Percentiles rank a stretch among this genome's conserved stretches.
These are phyloP conservation scores for Yamadazyma philogaea DNA, from an alignment of 805 yeast species.

Conservation along the genomic window DNA sequence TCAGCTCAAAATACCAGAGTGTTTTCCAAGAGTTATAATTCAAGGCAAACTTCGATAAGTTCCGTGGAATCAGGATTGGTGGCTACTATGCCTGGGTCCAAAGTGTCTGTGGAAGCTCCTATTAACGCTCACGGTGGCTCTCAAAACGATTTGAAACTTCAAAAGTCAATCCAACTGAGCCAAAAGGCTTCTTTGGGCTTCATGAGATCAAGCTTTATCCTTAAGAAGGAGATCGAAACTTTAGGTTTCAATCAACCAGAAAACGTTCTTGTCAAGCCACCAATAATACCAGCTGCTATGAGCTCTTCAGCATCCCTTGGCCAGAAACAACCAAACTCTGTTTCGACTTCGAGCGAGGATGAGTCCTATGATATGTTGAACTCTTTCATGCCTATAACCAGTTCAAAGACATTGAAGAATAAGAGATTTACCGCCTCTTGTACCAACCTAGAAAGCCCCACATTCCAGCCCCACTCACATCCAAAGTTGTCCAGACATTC, in stretches of 20 bases:
- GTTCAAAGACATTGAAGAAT: conserved; percentile 2
- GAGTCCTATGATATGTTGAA: conserved; percentile 15
- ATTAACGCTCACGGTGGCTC: neutral
- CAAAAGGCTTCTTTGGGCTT: conserved; percentile 40
- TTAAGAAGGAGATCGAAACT: conserved; percentile 39
- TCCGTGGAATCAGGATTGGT: conserved; percentile 16
- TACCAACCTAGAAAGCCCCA: conserved; percentile 10
- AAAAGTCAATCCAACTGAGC: conserved; percentile 17
- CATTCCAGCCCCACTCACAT: conserved; percentile 5
- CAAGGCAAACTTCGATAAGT: conserved; percentile 16
- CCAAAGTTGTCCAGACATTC: conserved; percentile 12
- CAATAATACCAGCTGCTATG: conserved; percentile 15
- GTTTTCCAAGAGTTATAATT: conserved; percentile 10
- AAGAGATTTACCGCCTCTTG: conserved; percentile 12
- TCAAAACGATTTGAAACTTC: conserved; percentile 9
- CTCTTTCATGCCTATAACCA: conserved; percentile 15
- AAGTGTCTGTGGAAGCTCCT: neutral
- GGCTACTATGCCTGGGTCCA: conserved; percentile 5
- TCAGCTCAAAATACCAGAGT: conserved; percentile 11
- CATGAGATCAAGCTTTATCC: conserved; percentile 41
- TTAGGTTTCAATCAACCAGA: conserved; percentile 32
- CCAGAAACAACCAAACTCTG: neutral
- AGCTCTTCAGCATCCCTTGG: conserved; percentile 3
- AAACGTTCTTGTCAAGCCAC: conserved; percentile 24
- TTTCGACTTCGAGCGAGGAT: conserved; percentile 11